phyloP scores from a whole-genome alignment of 2,329 filamentous ascomycete species.

The Paracorniculantispora psalliotae region DNA sequence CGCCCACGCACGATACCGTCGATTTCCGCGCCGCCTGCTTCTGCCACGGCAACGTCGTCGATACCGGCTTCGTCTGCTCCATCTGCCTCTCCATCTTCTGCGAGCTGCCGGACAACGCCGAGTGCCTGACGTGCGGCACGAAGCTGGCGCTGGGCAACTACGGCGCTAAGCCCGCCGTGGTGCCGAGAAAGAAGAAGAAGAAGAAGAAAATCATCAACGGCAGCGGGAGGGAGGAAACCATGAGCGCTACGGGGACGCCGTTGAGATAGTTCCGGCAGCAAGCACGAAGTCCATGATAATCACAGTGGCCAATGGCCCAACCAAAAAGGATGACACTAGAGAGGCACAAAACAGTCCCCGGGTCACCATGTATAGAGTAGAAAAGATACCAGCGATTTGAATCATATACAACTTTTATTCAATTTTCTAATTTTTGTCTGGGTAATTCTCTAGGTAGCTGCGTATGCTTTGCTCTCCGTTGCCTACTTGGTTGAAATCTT shows the following conservation, averaged over 20 bases:
- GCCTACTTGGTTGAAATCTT: constrained; percentile 36
- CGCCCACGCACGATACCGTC: constrained; percentile 78
- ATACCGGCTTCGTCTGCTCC: constrained; percentile 91
- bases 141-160: constrained; percentile 71
- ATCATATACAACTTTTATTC: constrained; percentile 11
- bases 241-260: constrained; percentile 57
- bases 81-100: constrained; percentile 96
- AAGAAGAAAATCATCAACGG: constrained; percentile 62
- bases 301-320: neutral
- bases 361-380: constrained; percentile 7
- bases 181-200: constrained; percentile 68
- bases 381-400: constrained; percentile 12
- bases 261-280: constrained; percentile 30
- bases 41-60: constrained; percentile 86
- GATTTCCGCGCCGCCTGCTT: constrained; percentile 99
- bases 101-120: constrained; percentile 53
- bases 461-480: neutral
- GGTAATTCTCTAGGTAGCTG: neutral
- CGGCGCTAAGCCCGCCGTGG: constrained; percentile 70
- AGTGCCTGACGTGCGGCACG: constrained; percentile 81
- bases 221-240: constrained; percentile 48
- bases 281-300: neutral
- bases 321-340: constrained; percentile 12
- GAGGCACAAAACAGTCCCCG: constrained; percentile 7
- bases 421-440: neutral